These are phyloP conservation scores for Claviceps sp. DNA, from an alignment of 2,329 filamentous ascomycete species.

Conservation along the genomic window DNA sequence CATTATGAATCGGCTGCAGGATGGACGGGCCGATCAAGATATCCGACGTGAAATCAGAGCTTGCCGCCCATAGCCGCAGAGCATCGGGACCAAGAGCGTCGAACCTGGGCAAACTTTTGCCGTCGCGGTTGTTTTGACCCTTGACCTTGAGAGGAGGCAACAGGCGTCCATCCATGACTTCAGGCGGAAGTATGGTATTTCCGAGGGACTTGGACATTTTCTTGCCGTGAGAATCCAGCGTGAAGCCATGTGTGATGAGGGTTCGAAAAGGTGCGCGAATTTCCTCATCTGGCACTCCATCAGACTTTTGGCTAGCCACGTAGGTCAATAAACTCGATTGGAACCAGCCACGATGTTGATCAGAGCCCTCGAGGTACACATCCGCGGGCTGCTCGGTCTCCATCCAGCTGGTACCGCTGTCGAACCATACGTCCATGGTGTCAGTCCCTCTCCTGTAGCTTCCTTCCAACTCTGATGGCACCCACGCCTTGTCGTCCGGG, in stretches of 20 bases:
- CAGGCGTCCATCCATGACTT: conserved; percentile 77
- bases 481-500: conserved; percentile 63
- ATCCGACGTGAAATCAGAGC: conserved; percentile 82
- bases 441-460: conserved; percentile 66
- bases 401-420: conserved; percentile 90
- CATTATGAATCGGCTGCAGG: conserved; percentile 61
- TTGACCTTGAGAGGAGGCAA: conserved; percentile 55
- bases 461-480: conserved; percentile 48
- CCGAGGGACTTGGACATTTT: conserved; percentile 99
- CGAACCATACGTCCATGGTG: conserved; percentile 99
- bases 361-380: conserved; percentile 84
- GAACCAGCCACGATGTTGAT: conserved; percentile 97
- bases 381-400: conserved; percentile 50
- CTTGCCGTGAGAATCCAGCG: conserved; percentile 74
- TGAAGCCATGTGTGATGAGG: conserved; percentile 92
- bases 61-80: conserved; percentile 80
- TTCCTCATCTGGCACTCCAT: conserved; percentile 14
- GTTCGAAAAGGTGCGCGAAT: conserved; percentile 60
- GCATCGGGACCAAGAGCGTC: conserved; percentile 77
- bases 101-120: conserved; percentile 23
- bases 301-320: conserved; percentile 46
- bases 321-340: conserved; percentile 88
- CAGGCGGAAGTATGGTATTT: conserved; percentile 66
- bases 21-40: conserved; percentile 69
- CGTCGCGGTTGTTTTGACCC: conserved; percentile 26